phyloP scores from a whole-genome alignment of 2,329 filamentous ascomycete genomes.

The Botryosphaeria dothidea region DNA sequence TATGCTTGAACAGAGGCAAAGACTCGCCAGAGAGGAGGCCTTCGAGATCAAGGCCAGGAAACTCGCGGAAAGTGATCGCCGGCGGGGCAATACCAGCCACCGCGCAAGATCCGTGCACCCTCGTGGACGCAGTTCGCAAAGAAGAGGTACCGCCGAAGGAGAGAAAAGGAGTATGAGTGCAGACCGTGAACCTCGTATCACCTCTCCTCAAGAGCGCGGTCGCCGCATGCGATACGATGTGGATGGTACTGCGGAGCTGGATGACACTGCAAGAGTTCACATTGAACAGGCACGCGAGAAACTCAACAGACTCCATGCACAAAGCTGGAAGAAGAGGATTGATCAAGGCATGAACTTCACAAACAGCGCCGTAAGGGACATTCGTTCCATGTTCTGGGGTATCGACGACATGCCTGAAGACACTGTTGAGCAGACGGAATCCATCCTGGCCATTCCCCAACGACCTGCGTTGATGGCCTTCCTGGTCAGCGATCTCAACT shows the following conservation, averaged over 20 bases:
- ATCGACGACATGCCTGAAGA: constrained; percentile 78
- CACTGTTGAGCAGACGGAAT: constrained; percentile 77
- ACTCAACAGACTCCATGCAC: constrained; percentile 77
- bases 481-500: constrained; percentile 78
- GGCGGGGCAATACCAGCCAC: constrained; percentile 51
- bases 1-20: constrained; percentile 83
- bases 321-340: constrained; percentile 91
- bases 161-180: constrained; percentile 44
- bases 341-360: constrained; percentile 72
- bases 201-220: constrained; percentile 25
- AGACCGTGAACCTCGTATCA: constrained; percentile 19
- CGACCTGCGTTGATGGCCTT: constrained; percentile 81
- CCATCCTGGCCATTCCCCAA: constrained; percentile 80
- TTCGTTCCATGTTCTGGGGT: constrained; percentile 80
- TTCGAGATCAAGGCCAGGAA: constrained; percentile 86
- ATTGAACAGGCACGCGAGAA: constrained; percentile 74
- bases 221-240: constrained; percentile 72
- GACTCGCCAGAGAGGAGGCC: constrained; percentile 85
- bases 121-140: constrained; percentile 42
- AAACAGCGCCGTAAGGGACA: constrained; percentile 72
- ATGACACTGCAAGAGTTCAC: constrained; percentile 69
- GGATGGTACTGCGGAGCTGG: constrained; percentile 72
- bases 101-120: constrained; percentile 55
- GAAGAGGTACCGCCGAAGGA: constrained; percentile 30
- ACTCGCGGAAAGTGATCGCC: constrained; percentile 60